Evolutionary conservation across 306 rosid species (phyloP).

Genomic region (Vachellia collinsii): DNA sequence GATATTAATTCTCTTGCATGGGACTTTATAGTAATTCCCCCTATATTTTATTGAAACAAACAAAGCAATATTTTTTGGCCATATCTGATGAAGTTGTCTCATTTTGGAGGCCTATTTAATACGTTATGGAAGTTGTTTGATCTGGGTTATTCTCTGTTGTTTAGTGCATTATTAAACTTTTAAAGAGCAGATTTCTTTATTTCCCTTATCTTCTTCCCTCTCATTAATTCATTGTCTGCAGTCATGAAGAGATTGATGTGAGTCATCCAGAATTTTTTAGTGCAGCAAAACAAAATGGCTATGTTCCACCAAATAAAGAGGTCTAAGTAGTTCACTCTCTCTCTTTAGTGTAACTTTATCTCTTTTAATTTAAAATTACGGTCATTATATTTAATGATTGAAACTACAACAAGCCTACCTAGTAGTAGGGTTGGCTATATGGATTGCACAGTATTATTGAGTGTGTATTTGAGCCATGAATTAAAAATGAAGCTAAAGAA

Average conservation of each 20-base stretch:
- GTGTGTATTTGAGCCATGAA: background rate
- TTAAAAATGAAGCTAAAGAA: slow-evolving; percentile 9
- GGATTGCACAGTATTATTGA: too few relatives aligned
- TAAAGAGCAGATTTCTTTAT: slow-evolving; percentile 1
- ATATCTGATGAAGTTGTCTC: slow-evolving; percentile 19
- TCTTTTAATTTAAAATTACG: slow-evolving; percentile 17
- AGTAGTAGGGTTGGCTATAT: too few relatives aligned
- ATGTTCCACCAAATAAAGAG: slow-evolving; percentile 92
- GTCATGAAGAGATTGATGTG: slow-evolving; percentile 98
- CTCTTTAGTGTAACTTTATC: slow-evolving; percentile 27
- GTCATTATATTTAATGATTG: slow-evolving; percentile 3
- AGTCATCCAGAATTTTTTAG: slow-evolving; percentile 96
- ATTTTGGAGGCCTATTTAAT: slow-evolving; percentile 4
- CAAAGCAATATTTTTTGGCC: slow-evolving; percentile 12
- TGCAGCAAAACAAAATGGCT: slow-evolving; percentile 78
- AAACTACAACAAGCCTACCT: background rate
- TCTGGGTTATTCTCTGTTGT: background rate
- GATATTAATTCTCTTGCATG: too few relatives aligned
- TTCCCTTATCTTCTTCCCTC: background rate
- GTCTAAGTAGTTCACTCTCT: slow-evolving; percentile 44
- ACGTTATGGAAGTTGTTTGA: background rate
- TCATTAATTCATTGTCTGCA: slow-evolving; percentile 48
- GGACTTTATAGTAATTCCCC: too few relatives aligned
- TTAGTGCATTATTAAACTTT: background rate
- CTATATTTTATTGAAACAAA: background rate